Base-by-base conservation (phyloP, 2,329 filamentous ascomycete genomes). In the Microsporum audouinii region DNA sequence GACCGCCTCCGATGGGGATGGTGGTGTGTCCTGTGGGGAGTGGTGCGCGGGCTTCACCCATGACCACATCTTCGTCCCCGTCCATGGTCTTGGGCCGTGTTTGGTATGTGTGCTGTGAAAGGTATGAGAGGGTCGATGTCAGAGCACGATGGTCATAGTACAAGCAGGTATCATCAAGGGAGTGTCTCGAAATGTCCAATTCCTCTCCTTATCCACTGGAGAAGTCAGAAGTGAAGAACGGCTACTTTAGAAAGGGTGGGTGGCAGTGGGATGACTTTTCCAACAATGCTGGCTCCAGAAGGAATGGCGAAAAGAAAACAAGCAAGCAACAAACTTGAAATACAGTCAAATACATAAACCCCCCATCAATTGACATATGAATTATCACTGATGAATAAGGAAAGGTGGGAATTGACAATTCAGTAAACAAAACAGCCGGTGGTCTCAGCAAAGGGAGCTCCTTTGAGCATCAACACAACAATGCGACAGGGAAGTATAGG, bases 41-140 rank as follows among this genome's bases (percentile, higher is more conserved):
- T 14, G 45, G 45, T 45, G 67, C 59, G 59, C 64, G 66, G 36
- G 67, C 65, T 31, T 73, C 71, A 47, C 68, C 67, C 74, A 76
- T 76, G 17, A 75, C 65, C n/a, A 69, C 71, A 63, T 76, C 74
- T 61, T 75, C 73, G 61, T 75, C 72, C 57, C 67, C 68, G 57
- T 72, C 58, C 61, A 63, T 63, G 31, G 17, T 34, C 31, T 31
- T 14, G 49, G 27, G 7, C 14, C 29, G 49, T 55, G 23, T 55
- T 43, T n/a, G 39, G 23, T 31, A 12, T 34, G 14, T n/a, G 17
- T 38, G 51, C 14, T 55, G 14, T n/a, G 23, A 55, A 36, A 7
- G 51, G 23, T 34, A 55, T 17, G 17, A 12, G n/a, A 34, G 17
- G 33, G 23, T 55, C 31, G 31, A 36, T 34, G 51, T 34, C 51